These are phyloP conservation scores for Fraxinus albicans DNA, from an alignment of 305 asterid species.

Conservation along the genomic window DNA sequence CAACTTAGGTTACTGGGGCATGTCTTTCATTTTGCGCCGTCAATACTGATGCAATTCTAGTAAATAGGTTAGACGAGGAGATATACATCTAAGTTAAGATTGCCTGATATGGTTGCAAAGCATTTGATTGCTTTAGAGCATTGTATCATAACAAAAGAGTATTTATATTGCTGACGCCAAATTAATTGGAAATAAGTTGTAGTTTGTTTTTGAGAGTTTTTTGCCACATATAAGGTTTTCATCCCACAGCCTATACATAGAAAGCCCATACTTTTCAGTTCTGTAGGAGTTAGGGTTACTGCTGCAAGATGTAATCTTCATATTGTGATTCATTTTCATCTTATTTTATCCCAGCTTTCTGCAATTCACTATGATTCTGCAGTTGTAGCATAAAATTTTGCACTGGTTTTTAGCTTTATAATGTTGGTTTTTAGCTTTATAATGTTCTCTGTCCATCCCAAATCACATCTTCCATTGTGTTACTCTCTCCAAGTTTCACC, in stretches of 20 bases:
- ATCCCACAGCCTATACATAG: neutral
- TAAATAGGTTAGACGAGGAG: neutral
- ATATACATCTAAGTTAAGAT: neutral
- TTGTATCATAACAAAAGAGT: neutral
- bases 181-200: neutral
- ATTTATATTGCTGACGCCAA: neutral
- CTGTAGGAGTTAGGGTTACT: neutral
- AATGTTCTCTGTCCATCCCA: neutral
- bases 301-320: neutral
- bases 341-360: neutral
- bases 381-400: neutral
- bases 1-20: neutral
- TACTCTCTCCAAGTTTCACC: neutral
- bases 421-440: neutral
- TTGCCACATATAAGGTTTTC: neutral
- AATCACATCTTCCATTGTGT: neutral
- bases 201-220: neutral
- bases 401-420: neutral
- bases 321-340: neutral
- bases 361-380: neutral
- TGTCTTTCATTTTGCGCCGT: neutral
- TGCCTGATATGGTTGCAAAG: neutral
- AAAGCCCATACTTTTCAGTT: neutral
- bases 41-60: neutral
- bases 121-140: neutral